phyloP scores from a whole-genome alignment of 2,329 filamentous ascomycete genomes.

The Dothistroma septosporum region DNA sequence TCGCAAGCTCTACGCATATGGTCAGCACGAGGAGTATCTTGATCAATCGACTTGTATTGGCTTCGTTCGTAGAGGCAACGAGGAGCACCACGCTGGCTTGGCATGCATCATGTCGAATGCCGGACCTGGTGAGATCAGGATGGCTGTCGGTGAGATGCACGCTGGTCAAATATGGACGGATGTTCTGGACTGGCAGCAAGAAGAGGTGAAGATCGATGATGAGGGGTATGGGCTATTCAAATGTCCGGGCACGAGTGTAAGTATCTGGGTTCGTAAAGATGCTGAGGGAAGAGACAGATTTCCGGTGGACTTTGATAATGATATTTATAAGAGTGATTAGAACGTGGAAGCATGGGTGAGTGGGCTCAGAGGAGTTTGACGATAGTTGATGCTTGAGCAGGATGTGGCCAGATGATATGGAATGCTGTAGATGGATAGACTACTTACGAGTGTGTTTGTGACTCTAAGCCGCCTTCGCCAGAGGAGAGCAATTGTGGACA shows the following conservation, averaged over 20 bases:
- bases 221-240: conserved; percentile 58
- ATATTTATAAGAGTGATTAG: conserved; percentile 17
- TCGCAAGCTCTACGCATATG: conserved; percentile 62
- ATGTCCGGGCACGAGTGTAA: conserved; percentile 52
- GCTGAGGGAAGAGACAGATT: conserved; percentile 53
- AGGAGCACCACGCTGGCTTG: conserved; percentile 48
- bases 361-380: no score
- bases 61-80: conserved; percentile 52
- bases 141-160: conserved; percentile 54
- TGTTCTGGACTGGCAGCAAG: conserved; percentile 54
- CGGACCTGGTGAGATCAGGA: conserved; percentile 45
- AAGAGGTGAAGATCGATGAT: conserved; percentile 55
- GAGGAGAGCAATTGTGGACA: no score
- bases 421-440: no score
- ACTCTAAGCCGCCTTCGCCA: no score
- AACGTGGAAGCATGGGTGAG: neutral
- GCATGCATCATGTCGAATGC: conserved; percentile 45
- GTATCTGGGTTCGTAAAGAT: conserved; percentile 58
- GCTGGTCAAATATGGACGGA: conserved; percentile 62
- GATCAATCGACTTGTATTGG: conserved; percentile 59
- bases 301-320: conserved; percentile 28
- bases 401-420: no score
- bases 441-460: no score
- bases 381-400: no score
- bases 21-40: conserved; percentile 60